Percentiles rank a stretch among this genome's conserved stretches.
Conservation (phyloP, 306 rosid genomes). For the Fragaria vesca region DNA sequence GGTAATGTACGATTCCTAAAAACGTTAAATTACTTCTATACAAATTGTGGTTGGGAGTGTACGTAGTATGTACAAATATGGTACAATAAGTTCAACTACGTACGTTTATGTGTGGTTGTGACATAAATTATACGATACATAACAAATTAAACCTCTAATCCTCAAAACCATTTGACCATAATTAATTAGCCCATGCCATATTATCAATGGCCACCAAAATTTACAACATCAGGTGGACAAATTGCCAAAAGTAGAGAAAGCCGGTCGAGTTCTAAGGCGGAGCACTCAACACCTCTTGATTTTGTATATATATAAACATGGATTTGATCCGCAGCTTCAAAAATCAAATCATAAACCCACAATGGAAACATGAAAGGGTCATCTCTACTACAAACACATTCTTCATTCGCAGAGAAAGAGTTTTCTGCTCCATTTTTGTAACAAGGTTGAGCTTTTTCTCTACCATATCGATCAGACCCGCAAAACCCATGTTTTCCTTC, state of each 20-base stretch:
- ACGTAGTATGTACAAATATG: background rate
- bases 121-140: background rate
- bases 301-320: background rate
- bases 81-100: background rate
- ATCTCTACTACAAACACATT: background rate
- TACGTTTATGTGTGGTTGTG: slow-evolving; percentile 1
- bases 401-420: slow-evolving; percentile 5
- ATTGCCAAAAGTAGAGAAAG: background rate
- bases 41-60: background rate
- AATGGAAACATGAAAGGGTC: background rate
- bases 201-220: background rate
- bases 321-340: background rate
- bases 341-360: background rate
- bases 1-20: background rate
- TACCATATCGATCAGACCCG: background rate
- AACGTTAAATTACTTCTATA: background rate
- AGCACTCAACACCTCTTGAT: background rate
- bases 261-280: background rate
- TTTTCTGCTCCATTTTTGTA: background rate
- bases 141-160: background rate
- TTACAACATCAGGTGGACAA: background rate
- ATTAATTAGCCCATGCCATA: background rate
- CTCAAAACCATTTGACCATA: slow-evolving; percentile 3
- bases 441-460: background rate
- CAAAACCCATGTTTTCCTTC: background rate